A percentile compares a stretch with the other conserved stretches of the same genome.
These are phyloP conservation scores for Penicillium arizonense DNA, from an alignment of 495 filamentous ascomycete species.

Conservation along the genomic window DNA sequence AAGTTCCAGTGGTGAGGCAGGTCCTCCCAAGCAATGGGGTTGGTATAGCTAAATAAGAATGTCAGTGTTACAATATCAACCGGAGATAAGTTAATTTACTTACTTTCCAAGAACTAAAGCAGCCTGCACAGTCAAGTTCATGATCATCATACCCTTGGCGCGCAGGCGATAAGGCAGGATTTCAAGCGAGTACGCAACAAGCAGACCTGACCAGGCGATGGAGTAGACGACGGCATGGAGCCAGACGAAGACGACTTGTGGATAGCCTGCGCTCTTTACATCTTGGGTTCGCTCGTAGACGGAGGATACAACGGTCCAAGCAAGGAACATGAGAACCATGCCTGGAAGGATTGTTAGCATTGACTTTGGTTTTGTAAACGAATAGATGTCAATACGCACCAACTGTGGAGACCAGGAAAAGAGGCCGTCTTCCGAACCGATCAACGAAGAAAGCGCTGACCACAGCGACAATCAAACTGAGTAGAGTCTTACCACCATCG, in stretches of 20 bases:
- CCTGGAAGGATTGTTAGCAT: background rate
- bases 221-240: slow-evolving; percentile 54
- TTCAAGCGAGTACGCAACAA: slow-evolving; percentile 62
- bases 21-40: slow-evolving; percentile 55
- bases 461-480: slow-evolving; percentile 47
- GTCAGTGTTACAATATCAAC: background rate
- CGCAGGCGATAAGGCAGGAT: slow-evolving; percentile 63
- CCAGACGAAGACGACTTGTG: slow-evolving; percentile 58
- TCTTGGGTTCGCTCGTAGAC: slow-evolving; percentile 46
- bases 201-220: slow-evolving; percentile 58
- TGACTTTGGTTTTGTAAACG: background rate
- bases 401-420: slow-evolving; percentile 54
- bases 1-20: slow-evolving; percentile 53
- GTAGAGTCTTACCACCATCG: slow-evolving; percentile 19
- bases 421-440: slow-evolving; percentile 52
- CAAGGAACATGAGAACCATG: slow-evolving; percentile 55
- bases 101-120: slow-evolving; percentile 53
- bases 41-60: slow-evolving; percentile 21
- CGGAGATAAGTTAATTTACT: slow-evolving; percentile 15
- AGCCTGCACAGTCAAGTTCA: slow-evolving; percentile 59
- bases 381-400: slow-evolving; percentile 13
- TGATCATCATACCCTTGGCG: slow-evolving; percentile 66
- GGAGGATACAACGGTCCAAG: slow-evolving; percentile 54
- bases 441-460: slow-evolving; percentile 56
- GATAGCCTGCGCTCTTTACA: slow-evolving; percentile 46